phyloP scores from a whole-genome alignment of 129 eudicot genomes.

The Helianthus annuus region HanXRQr2.0-SUNRISE NC_035449.2:48260493-48260992 shows the following conservation, averaged over 20 bases:
- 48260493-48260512: constrained; percentile 34
- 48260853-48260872: constrained; percentile 5
- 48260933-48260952: no score
- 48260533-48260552: constrained; percentile 4
- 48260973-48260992: no score
- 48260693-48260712: constrained; percentile 13
- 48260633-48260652: constrained; percentile 11
- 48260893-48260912: neutral
- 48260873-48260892: neutral
- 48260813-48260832: constrained; percentile 32
- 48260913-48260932: no score
- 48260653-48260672: constrained; percentile 26
- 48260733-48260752: constrained; percentile 33
- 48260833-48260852: constrained; percentile 12
- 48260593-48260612: neutral
- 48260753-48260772: constrained; percentile 27
- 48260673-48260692: constrained; percentile 29
- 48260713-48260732: constrained; percentile 28
- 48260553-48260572: constrained; percentile 6
- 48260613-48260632: neutral
- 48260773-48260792: constrained; percentile 19
- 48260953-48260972: no score
- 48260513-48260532: constrained; percentile 15
- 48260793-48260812: constrained; percentile 10
- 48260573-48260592: neutral